A percentile compares a stretch with the other conserved stretches of the same genome.
These are phyloP conservation scores for Rhodotorula sp. DNA, from an alignment of 1,284 basidiomycete species.

Conservation along the genomic window DNA sequence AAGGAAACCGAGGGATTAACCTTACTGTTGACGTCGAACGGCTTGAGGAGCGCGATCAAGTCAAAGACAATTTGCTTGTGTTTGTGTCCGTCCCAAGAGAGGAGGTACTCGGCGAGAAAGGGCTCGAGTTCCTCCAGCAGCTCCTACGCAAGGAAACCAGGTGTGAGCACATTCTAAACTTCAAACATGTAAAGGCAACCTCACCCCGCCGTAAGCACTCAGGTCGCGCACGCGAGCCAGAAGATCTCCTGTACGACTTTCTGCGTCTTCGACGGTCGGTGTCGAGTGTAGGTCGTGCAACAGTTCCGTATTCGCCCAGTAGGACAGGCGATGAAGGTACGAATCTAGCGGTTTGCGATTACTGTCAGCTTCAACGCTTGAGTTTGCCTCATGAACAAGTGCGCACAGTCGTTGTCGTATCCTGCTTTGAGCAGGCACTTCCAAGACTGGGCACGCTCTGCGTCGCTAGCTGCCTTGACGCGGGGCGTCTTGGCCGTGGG, in stretches of 20 bases:
- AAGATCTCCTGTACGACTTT: constrained; percentile 3
- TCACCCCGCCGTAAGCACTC: constrained; percentile 17
- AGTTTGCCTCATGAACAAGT: too few relatives aligned
- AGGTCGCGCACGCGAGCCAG: constrained; percentile 8
- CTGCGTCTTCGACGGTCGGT: background rate
- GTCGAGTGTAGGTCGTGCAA: constrained; percentile 13
- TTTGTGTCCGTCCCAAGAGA: constrained; percentile 3
- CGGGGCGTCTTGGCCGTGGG: background rate
- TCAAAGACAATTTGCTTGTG: constrained; percentile 10
- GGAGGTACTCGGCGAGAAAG: constrained; percentile 10
- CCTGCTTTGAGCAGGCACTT: background rate
- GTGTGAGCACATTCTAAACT: background rate
- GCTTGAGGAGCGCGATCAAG: constrained; percentile 15
- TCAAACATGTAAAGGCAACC: background rate
- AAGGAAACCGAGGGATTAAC: background rate
- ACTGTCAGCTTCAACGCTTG: background rate
- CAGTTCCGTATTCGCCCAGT: constrained; percentile 4
- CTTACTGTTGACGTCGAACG: constrained; percentile 2
- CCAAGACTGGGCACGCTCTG: constrained; percentile 6
- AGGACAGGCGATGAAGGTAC: constrained; percentile 2
- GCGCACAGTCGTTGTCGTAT: background rate
- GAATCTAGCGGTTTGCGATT: background rate
- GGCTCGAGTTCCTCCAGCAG: constrained; percentile 11
- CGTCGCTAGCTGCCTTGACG: background rate
- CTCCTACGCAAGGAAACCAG: constrained; percentile 4